Conservation (phyloP, 768 basidiomycete genomes). For the Lentinula guzmanii region DNA sequence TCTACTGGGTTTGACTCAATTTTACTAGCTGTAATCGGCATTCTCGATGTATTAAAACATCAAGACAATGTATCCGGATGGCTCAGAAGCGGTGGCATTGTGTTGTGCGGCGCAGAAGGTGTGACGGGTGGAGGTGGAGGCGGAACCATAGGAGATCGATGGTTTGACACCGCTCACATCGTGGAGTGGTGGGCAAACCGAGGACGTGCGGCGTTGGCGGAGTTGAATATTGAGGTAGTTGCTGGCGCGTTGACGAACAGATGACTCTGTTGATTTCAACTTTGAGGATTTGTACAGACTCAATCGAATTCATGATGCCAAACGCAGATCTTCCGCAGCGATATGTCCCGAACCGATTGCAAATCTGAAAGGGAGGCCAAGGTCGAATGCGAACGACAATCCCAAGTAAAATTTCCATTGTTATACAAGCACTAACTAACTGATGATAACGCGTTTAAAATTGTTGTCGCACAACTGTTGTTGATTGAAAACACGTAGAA, state of each 20-base stretch:
- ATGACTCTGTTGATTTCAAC: background rate
- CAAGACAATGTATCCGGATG: constrained; percentile 66
- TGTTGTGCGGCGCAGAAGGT: constrained; percentile 16
- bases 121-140: background rate
- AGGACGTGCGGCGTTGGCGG: background rate
- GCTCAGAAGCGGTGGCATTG: constrained; percentile 49
- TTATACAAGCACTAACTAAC: too few species aligned
- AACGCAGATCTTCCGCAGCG: too few species aligned
- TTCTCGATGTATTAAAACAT: constrained; percentile 51
- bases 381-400: too few species aligned
- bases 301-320: too few species aligned
- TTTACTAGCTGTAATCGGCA: constrained; percentile 60
- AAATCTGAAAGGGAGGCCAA: too few species aligned
- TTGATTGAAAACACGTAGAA: too few species aligned
- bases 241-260: background rate
- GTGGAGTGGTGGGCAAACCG: background rate
- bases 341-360: too few species aligned
- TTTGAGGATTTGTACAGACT: too few species aligned
- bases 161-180: background rate
- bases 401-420: too few species aligned
- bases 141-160: background rate
- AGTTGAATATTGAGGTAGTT: background rate
- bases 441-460: too few species aligned
- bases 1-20: constrained; percentile 38
- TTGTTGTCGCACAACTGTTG: too few species aligned